Base-by-base conservation (phyloP, 257 asterid genomes). In the Osmanthus fragrans region DNA sequence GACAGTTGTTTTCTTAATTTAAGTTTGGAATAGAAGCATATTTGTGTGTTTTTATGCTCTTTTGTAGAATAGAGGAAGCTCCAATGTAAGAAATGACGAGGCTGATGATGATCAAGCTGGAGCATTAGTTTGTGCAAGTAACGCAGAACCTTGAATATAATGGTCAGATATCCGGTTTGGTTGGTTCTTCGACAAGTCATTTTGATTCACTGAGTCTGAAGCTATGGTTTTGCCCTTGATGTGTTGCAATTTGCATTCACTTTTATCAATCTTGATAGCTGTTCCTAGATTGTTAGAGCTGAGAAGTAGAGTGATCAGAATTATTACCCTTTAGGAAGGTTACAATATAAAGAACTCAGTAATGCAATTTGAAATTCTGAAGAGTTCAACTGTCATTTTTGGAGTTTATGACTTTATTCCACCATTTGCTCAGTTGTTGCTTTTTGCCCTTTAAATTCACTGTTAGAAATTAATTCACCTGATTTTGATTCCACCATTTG, bases 1-100 rank as follows among this genome's bases (percentile, higher is more conserved):
- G 40, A 4, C 6, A 11, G 9, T 56, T 12, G 30, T 3, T 16
- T 5, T 65, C 1, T 19, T 56, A 23, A 71, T 16, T 45, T 25
- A 72, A 45, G 36, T 23, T 5, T 70, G 56, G 34, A n/a, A 29
- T 70, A 9, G 9, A 7, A 12, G 16, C 63, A 11, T 30, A 1
- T 16, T 58, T 9, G 4, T 68, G 27, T 58, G 8, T 42, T 42
- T 45, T 16, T n/a, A 33, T 73, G 33, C 15, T 66, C 3, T 77
- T 76, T 80, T 84, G 88, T 89, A 91, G 94, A 80, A 73, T n/a
- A 16, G 40, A 56, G 78, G 32, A 25, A 58, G 56, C 30, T 32
- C 72, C 5, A 33, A 75, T 18, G 77, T 66, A 27, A 32, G 23
- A 33, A 84, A 74, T 67, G 80, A 80, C 27, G 51, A 40, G 32